Base-by-base conservation (phyloP, 208 protist genomes). In the Leishmania braziliensis region DNA sequence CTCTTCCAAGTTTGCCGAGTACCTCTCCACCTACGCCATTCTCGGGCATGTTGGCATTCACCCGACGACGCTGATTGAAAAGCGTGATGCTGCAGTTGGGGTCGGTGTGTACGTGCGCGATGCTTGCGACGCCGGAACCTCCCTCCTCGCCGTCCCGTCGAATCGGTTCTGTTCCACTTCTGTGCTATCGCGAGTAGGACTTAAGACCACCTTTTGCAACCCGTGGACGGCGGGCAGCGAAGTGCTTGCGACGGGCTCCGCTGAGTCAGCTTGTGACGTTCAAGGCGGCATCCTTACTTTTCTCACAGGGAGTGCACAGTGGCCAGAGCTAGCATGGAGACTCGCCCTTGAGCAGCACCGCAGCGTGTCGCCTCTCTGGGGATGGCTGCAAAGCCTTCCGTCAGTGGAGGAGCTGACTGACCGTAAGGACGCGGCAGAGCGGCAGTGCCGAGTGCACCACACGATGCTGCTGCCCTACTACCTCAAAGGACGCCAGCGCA, bases 21-120 rank as follows among this genome's bases (percentile, higher is more conserved):
- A 96, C 79, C 79, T 93, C 18, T 90, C 95, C 75, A 98, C 95
- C 14, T 96, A 94, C 83, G 93, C 95, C 36, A 93, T 98, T 79
- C 66, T 96, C 43, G 85, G 95, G 73, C 79, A 80, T 54, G 91
- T 98, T 65, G 93, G 91, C 23, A 69, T 98, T 9, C 95, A 98
- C 84, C 81, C 90, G n/a, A 95, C 93, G 16, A 80, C 88, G 12
- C 79, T 98, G 29, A 90, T 98, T 66, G 95, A 98, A 81, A 91
- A 92, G 60, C 93, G 95, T 43, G 95, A 98, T 75, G 79, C 91
- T 3, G 84, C 88, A 10, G 82, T 90, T 4, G 90, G 92, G 9
- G 77, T 94, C 1, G 95, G 93, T 56, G 87, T 98, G n/a, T 96
- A 93, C 83, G 92, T 95, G 68, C 87, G 88, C 10, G 95, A 98